phyloP scores from a whole-genome alignment of 139 green algal species.

The Penium margaritaceum region DNA sequence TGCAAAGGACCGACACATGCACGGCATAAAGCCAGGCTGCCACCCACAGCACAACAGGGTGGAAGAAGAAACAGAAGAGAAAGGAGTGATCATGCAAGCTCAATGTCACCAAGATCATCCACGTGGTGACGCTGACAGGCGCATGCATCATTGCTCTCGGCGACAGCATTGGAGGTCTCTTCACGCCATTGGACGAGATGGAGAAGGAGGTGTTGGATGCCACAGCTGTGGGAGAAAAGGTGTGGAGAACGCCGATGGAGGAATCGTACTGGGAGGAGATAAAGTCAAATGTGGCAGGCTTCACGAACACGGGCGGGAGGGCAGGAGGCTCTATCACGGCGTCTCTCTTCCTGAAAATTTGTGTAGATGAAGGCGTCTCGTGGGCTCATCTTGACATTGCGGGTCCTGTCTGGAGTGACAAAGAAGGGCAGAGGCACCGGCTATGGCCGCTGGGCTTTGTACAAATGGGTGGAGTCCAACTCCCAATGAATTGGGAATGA shows the following conservation, averaged over 20 bases:
- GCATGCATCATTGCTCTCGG: conserved; percentile 88
- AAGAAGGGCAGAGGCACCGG: conserved; percentile 78
- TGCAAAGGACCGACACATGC: no score
- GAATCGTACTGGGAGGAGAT: conserved; percentile 70
- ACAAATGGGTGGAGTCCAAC: conserved; percentile 63
- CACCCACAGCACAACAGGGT: no score
- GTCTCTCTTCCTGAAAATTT: conserved; percentile 87
- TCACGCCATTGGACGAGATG: conserved; percentile 63
- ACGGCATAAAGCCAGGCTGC: no score
- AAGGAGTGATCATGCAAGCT: no score
- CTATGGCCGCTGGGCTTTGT: conserved; percentile 71
- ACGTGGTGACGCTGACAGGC: conserved; percentile 92
- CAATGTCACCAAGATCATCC: no score
- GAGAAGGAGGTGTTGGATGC: conserved; percentile 31
- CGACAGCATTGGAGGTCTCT: conserved; percentile 63
- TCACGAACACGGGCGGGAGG: conserved; percentile 74
- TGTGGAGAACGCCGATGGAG: conserved; percentile 93
- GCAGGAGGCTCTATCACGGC: conserved; percentile 81
- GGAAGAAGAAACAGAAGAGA: no score
- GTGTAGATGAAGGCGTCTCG: conserved; percentile 58
- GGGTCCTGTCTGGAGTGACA: conserved; percentile 68
- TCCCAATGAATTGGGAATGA: no score
- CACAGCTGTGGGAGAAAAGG: conserved; percentile 59
- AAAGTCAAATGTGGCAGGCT: conserved; percentile 71
- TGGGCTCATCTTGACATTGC: conserved; percentile 95